Conservation (phyloP, 371 early-diverging fungal genomes). For the Dinochytrium kinnereticum region DNA sequence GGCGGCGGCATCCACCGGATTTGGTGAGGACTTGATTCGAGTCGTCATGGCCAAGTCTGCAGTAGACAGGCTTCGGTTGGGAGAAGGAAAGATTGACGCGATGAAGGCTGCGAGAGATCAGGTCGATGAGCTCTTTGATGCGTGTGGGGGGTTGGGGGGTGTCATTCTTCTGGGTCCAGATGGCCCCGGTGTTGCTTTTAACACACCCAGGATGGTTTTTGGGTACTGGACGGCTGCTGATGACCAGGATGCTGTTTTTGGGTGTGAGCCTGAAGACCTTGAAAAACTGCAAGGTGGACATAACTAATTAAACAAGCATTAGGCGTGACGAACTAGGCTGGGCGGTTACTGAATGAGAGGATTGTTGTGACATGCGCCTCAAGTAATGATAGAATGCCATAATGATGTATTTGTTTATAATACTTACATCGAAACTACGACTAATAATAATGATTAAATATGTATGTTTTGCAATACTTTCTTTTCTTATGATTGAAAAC, state of each 20-base stretch:
- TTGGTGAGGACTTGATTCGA: conserved; percentile 15
- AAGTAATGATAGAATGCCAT: too few relatives aligned
- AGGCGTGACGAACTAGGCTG: too few relatives aligned
- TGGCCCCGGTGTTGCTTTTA: conserved; percentile 11
- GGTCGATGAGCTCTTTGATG: conserved; percentile 6
- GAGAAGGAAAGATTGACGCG: not conserved
- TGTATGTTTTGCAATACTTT: too few relatives aligned
- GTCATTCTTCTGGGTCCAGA: conserved; percentile 7
- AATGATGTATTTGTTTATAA: too few relatives aligned
- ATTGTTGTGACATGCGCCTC: too few relatives aligned
- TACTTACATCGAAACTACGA: too few relatives aligned
- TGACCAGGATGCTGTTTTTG: not conserved
- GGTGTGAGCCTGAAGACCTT: conserved; percentile 6
- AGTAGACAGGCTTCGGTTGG: not conserved
- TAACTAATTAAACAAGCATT: too few relatives aligned
- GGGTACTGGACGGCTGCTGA: not conserved
- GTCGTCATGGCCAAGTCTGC: conserved; percentile 19
- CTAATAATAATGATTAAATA: too few relatives aligned
- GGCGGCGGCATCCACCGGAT: conserved; percentile 8
- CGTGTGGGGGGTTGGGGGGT: conserved; percentile 8
- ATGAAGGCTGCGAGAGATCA: conserved; percentile 17
- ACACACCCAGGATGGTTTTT: conserved; percentile 18
- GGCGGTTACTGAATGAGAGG: too few relatives aligned
- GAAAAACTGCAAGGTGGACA: not conserved
- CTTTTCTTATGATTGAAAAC: too few relatives aligned